Base-by-base conservation (phyloP, 768 basidiomycete genomes). In the Hysterangium stoloniferum region DNA sequence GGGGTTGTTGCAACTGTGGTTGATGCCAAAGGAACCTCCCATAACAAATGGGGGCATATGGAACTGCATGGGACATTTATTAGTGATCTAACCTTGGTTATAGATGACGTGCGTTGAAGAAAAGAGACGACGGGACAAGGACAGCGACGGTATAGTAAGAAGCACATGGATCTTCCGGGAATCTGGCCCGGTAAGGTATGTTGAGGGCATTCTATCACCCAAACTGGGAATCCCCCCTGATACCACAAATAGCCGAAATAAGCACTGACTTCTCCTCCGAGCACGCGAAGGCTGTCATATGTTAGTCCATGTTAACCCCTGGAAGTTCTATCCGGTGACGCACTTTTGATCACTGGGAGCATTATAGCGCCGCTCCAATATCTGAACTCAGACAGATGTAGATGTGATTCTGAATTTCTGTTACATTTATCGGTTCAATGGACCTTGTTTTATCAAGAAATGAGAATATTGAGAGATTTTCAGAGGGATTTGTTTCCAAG, bases 131-230 rank as follows among this genome's bases (percentile, higher is more conserved):
- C 22, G 40, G 9, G 12, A 19, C 19, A 41, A 17, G 4, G 11
- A 25, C 13, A 41, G 40, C 19, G 20, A 19, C 19, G 13, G 28
- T 41, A 20, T 4, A 12, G 20, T 13, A 41, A 12, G 40, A 41
- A 13, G 22, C 40, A 41, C 12, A 25, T 25, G 20, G 11, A 25
- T n/a, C 11, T 6, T 22, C 40, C 40, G 28, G 40, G 40, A 41
- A 25, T 6, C 13, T 17, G 40, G 40, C 40, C 3, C 28, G 19
- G 19, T 41, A 19, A 41, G 40, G n/a, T n/a, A n/a, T n/a, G n/a
- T n/a, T 41, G 20, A 25, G 40, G 40, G 40, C 40, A 41, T 25
- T 41, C 40, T 9, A 41, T 41, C 40, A 41, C 40, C 40, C 28
- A 41, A 41, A 41, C 19, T 41, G 28, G 40, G 40, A 22, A 22